Evolutionary conservation across 768 basidiomycete species (phyloP), one percentile per base, ranked within the genome.

Genomic region (Termitomyces sp.): DNA sequence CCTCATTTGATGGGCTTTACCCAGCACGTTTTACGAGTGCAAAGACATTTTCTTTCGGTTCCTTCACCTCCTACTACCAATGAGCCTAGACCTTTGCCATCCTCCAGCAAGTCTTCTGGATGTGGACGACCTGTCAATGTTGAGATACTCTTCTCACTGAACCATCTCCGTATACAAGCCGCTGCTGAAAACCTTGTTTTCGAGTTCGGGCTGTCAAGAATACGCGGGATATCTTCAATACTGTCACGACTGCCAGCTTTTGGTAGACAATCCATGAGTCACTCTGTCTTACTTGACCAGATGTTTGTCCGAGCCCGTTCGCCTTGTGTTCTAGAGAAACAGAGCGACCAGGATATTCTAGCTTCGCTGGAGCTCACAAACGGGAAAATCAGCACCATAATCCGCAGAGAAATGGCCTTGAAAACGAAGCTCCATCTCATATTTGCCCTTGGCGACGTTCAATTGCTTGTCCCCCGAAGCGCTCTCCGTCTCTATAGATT

Each of bases 401-500:
- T 74, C 38, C 79, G 77, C 15, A 74, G 74, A 34, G 87, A 87
- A 41, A 59, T 64, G 3, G 56, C 69, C 19, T 65, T 71, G 5
- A 74, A 66, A 49, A 64, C 66, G 4, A 74, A 71, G 17, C 48
- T 74, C 22, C 79, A 79, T 12, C 61, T 80, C 14, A 70, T 77
- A 3, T 73, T 81, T 45, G 69, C 71, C 2, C 60, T 84, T 5
- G 72, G 72, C 11, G 72, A 71, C 22, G 62, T 87, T 24, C 72
- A 75, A 28, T 64, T 88, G 43, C 78, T 77, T 53, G 83, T 93
- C 22, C 91, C 91, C 3, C 85, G 90, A 24, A 93, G 90, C 60
- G 90, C 87, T 28, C 75, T 93, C 30, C 82, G 86, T 15, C 73
- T 91, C 4, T 90, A 90, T 66, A 82, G 78, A 37, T 93, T 92